These are phyloP conservation scores for Lactarius hatsudake DNA, from an alignment of 768 basidiomycete species.

Conservation along the genomic window DNA sequence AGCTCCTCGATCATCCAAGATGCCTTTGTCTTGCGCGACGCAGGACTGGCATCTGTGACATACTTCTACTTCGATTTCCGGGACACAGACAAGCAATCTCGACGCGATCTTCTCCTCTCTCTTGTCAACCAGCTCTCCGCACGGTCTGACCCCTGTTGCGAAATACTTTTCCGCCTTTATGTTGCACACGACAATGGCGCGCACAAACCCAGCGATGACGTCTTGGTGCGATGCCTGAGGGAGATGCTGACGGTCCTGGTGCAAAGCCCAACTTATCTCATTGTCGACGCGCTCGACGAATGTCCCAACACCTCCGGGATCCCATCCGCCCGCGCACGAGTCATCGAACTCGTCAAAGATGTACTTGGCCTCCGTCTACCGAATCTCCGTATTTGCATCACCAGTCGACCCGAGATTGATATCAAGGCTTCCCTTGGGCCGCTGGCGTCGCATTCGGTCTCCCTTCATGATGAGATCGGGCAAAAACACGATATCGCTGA, in stretches of 20 bases:
- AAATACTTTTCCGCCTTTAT: background rate
- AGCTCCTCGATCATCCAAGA: background rate
- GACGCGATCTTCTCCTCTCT: background rate
- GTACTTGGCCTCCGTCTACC: background rate
- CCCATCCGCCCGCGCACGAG: too few relatives aligned
- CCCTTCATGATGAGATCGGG: background rate
- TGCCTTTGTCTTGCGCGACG: background rate
- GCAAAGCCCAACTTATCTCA: background rate
- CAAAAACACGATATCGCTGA: background rate
- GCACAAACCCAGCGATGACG: background rate
- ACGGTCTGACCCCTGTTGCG: background rate
- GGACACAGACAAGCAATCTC: background rate
- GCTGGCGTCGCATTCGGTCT: background rate
- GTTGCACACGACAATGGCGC: background rate
- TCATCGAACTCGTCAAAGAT: background rate
- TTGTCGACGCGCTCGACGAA: background rate
- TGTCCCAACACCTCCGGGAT: background rate
- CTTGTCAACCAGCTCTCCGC: background rate
- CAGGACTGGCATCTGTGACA: background rate
- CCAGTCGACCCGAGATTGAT: background rate
- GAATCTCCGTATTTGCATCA: background rate
- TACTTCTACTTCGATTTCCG: conserved; percentile 1
- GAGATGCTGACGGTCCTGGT: background rate
- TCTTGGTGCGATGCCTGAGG: background rate
- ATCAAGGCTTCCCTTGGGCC: background rate